Evolutionary conservation across 106 monocot species (phyloP), one percentile per base, ranked within the genome.

Genomic region (Dendrobium chrysotoxum): DNA sequence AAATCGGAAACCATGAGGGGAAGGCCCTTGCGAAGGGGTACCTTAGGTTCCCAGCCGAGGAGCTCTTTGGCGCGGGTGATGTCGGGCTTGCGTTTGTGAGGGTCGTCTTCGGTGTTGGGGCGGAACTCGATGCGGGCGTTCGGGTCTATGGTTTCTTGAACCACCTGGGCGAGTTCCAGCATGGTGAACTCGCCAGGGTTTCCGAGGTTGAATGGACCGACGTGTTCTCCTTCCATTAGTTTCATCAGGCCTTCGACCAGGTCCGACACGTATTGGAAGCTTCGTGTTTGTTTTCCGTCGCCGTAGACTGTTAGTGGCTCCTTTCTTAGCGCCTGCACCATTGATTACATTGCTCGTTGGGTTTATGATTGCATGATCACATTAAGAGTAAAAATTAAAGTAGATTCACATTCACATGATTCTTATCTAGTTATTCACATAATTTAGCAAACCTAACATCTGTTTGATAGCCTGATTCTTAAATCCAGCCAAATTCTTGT

Each of bases 121-220:
- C 84, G 85, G 84, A 95, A 95, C 82, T 84, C 87, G 74, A 95
- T 95, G 72, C 77, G 78, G 1, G 95, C 95, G 40, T 88, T 85
- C 4, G 88, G 88, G 55, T 95, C 95, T 5, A 95, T 95, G 0
- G 90, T 91, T 75, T 95, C 95, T 55, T 91, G 92, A 20, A 95
- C 95, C 39, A 95, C 95, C 83, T 92, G 77, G 8, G 92, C 95
- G 8, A 97, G 89, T 80, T 97, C 96, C 7, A 97, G 86, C 96
- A 97, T 97, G 39, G 94, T 97, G 94, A 97, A 97, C 67, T 97
- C 96, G 4, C 96, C 96, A 0, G 96, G 96, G 79, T 97, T 97
- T 1, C 96, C 96, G 15, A 97, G 84, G 86, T 97, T 97, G 94
- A 97, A 97, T 11, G 96, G 96, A 0, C 96, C 96, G 0, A 94